Percentiles rank a stretch among this genome's conserved stretches.
Conservation (phyloP, 2,329 filamentous ascomycete species). For the Penicillium olsonii region DNA sequence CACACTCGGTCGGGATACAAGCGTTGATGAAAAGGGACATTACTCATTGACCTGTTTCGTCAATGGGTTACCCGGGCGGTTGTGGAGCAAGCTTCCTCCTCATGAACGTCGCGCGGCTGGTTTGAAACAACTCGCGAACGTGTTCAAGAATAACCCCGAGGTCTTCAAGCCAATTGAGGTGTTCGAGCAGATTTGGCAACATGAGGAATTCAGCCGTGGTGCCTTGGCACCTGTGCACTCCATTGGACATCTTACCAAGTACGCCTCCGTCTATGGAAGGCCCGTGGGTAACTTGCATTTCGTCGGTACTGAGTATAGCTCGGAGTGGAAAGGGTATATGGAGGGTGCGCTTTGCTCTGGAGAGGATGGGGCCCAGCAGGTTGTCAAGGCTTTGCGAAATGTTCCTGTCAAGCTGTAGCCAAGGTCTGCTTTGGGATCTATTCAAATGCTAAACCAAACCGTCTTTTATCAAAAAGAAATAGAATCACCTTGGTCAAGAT, state of each 20-base stretch:
- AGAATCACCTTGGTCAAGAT: no score
- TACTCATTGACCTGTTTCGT: slow-evolving; percentile 47
- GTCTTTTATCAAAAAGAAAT: no score
- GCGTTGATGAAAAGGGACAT: slow-evolving; percentile 22
- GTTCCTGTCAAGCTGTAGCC: background rate
- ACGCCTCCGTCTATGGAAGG: background rate
- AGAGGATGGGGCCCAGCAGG: slow-evolving; percentile 51
- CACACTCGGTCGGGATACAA: slow-evolving; percentile 50
- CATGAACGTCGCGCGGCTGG: slow-evolving; percentile 7
- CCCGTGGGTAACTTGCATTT: slow-evolving; percentile 52
- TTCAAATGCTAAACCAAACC: no score
- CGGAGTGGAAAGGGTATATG: slow-evolving; percentile 61
- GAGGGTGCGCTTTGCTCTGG: slow-evolving; percentile 58
- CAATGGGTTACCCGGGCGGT: slow-evolving; percentile 34
- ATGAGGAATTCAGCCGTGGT: slow-evolving; percentile 18
- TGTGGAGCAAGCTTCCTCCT: slow-evolving; percentile 27
- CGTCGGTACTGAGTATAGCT: slow-evolving; percentile 56
- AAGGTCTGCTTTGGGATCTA: no score
- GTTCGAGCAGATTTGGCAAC: slow-evolving; percentile 6
- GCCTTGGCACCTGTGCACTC: slow-evolving; percentile 23
- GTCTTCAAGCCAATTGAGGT: slow-evolving; percentile 3
- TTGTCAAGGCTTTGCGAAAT: slow-evolving; percentile 29
- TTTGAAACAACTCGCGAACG: slow-evolving; percentile 15
- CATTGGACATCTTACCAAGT: slow-evolving; percentile 6
- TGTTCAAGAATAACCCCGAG: slow-evolving; percentile 7